phyloP scores from a whole-genome alignment of 2,329 filamentous ascomycete species.

The Sphaerulina musiva region DNA sequence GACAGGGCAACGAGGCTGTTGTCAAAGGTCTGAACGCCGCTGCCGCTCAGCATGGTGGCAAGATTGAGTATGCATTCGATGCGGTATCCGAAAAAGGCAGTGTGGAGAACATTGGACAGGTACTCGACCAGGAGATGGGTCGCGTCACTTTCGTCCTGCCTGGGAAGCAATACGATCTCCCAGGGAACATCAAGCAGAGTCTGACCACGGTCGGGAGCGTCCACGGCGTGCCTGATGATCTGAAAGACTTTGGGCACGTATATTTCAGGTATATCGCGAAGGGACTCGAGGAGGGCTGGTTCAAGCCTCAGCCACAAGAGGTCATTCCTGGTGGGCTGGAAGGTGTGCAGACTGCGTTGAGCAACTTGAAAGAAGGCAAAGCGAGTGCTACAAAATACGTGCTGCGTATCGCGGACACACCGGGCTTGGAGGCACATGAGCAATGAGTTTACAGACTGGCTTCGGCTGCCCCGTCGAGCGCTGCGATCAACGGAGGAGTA shows the following conservation, averaged over 20 bases:
- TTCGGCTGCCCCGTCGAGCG: too few relatives aligned
- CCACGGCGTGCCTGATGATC: conserved; percentile 24
- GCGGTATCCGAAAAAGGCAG: conserved; percentile 29
- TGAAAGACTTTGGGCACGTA: conserved; percentile 35
- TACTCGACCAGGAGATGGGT: conserved; percentile 32
- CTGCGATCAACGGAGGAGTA: too few relatives aligned
- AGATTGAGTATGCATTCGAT: conserved; percentile 31
- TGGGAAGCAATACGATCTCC: conserved; percentile 39
- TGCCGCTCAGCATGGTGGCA: conserved; percentile 17
- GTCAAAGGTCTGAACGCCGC: conserved; percentile 29
- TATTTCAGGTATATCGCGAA: conserved; percentile 31
- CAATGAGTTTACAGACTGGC: not conserved
- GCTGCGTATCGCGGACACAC: conserved; percentile 49
- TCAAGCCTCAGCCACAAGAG: conserved; percentile 38
- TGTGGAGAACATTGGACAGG: conserved; percentile 36
- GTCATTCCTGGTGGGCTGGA: conserved; percentile 50
- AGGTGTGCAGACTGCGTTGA: conserved; percentile 49
- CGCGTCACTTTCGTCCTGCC: conserved; percentile 33
- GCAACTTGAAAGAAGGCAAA: conserved; percentile 53
- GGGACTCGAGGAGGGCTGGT: conserved; percentile 34
- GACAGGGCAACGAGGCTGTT: conserved; percentile 33
- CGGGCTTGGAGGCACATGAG: conserved; percentile 12
- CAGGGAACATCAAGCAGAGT: conserved; percentile 34
- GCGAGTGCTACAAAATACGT: conserved; percentile 61
- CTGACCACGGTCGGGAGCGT: conserved; percentile 36